Percentiles rank a stretch among this genome's conserved stretches.
phyloP scores from a whole-genome alignment of 1,284 basidiomycete genomes.

The Anthracocystis setariae region DNA sequence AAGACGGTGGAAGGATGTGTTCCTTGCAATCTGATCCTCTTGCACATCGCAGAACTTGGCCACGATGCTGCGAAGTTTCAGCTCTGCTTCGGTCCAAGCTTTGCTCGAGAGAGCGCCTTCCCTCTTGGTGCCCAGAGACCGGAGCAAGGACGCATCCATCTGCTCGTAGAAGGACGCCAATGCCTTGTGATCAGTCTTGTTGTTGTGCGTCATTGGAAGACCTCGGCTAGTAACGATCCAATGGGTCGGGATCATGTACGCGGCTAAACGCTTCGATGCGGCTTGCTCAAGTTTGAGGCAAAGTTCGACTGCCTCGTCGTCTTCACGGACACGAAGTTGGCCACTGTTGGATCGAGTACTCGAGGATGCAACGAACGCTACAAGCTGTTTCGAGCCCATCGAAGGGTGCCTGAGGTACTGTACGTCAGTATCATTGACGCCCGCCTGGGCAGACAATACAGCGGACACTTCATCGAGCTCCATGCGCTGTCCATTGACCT shows the following conservation, averaged over 20 bases:
- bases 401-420: conserved; percentile 61
- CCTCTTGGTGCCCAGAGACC: conserved; percentile 21
- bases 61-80: conserved; percentile 29
- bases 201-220: conserved; percentile 64
- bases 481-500: conserved; percentile 66
- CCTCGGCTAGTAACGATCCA: conserved; percentile 41
- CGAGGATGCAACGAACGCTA: conserved; percentile 51
- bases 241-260: conserved; percentile 63
- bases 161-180: conserved; percentile 36
- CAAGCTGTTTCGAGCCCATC: conserved; percentile 56
- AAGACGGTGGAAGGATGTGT: conserved; percentile 58
- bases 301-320: conserved; percentile 38
- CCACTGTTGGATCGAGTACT: conserved; percentile 4
- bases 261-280: conserved; percentile 47
- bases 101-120: conserved; percentile 17
- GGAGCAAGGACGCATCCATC: conserved; percentile 27
- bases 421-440: conserved; percentile 54
- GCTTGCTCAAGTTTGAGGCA: conserved; percentile 38
- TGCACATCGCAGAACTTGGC: conserved; percentile 32
- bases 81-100: conserved; percentile 35
- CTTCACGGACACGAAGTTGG: conserved; percentile 20
- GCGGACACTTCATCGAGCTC: conserved; percentile 64
- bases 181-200: conserved; percentile 60
- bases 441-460: conserved; percentile 39
- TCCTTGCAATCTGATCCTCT: conserved; percentile 32